Conservation (phyloP, 352 stramenopile genomes). For the Pythium aquatile region DNA sequence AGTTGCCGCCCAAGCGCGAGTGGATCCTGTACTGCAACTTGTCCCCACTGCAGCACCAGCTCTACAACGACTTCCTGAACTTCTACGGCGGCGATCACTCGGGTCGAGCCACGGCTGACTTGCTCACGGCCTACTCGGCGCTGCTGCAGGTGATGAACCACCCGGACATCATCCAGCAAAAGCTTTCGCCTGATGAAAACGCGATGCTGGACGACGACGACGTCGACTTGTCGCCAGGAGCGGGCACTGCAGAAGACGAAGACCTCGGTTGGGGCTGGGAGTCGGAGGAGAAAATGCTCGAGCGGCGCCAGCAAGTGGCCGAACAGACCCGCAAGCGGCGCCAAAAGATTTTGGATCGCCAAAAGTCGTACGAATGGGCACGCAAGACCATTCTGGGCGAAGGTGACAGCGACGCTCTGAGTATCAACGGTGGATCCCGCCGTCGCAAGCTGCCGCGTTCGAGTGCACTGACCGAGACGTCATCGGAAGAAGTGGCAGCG, state of each 20-base stretch:
- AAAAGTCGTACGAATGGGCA: conserved; percentile 71
- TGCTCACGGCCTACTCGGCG: conserved; percentile 77
- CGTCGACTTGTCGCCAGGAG: conserved; percentile 22
- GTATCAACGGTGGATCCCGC: conserved; percentile 2
- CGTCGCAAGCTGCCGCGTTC: conserved; percentile 25
- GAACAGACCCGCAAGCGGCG: conserved; percentile 52
- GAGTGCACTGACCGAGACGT: background rate
- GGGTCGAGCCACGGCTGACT: conserved; percentile 45
- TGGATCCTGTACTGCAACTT: conserved; percentile 88
- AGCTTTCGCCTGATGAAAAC: conserved; percentile 44
- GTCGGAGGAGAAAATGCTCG: conserved; percentile 52
- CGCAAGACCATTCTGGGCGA: conserved; percentile 41
- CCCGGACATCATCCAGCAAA: conserved; percentile 81
- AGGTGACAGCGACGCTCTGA: background rate
- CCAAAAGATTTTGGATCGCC: conserved; percentile 58
- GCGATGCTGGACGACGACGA: conserved; percentile 37
- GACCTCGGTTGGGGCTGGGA: conserved; percentile 59
- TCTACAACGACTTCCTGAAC: conserved; percentile 80
- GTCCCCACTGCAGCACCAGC: conserved; percentile 66
- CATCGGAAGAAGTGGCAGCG: background rate
- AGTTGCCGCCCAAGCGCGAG: conserved; percentile 81
- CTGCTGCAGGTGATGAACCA: conserved; percentile 89
- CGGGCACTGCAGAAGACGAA: conserved; percentile 3
- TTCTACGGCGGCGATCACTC: conserved; percentile 41
- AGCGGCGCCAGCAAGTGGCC: conserved; percentile 48